Conservation (phyloP, 352 stramenopile genomes). For the Phytophthora ohioensis region DNA sequence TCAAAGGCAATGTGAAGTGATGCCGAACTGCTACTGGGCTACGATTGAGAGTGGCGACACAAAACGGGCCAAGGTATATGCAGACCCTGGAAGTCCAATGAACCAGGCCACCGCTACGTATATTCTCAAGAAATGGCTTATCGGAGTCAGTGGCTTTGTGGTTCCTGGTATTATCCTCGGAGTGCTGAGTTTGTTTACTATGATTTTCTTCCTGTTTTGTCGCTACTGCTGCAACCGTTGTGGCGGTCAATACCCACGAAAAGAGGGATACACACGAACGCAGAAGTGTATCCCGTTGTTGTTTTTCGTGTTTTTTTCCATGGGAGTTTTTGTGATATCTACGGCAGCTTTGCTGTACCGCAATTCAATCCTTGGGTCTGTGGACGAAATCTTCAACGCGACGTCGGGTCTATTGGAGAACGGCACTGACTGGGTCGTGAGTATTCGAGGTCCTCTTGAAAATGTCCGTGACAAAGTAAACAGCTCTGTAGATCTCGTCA, state of each 20-base stretch:
- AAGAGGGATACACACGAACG: conserved; percentile 62
- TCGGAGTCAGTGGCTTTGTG: conserved; percentile 53
- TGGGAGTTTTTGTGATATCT: conserved; percentile 50
- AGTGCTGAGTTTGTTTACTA: conserved; percentile 60
- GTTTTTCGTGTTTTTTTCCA: conserved; percentile 65
- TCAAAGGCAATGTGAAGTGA: conserved; percentile 54
- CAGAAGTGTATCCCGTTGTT: conserved; percentile 65
- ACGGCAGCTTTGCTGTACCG: conserved; percentile 62
- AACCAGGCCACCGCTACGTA: conserved; percentile 25
- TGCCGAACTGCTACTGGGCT: conserved; percentile 72
- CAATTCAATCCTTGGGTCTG: conserved; percentile 47
- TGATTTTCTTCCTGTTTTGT: conserved; percentile 69
- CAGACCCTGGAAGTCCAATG: conserved; percentile 37
- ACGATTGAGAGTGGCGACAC: conserved; percentile 37
- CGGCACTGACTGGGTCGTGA: conserved; percentile 48
- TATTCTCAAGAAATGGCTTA: conserved; percentile 50
- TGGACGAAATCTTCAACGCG: conserved; percentile 54
- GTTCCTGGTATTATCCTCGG: conserved; percentile 58
- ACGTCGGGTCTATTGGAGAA: conserved; percentile 42
- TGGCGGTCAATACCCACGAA: conserved; percentile 47
- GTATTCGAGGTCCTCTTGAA: conserved; percentile 52
- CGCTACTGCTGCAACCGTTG: conserved; percentile 79
- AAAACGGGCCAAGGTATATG: conserved; percentile 40
- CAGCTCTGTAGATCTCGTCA: conserved; percentile 42
- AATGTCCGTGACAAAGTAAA: conserved; percentile 57